Percentiles rank a stretch among this genome's conserved stretches.
phyloP scores from a whole-genome alignment of 2,329 filamentous ascomycete species.

The Diaporthe vexans region DNA sequence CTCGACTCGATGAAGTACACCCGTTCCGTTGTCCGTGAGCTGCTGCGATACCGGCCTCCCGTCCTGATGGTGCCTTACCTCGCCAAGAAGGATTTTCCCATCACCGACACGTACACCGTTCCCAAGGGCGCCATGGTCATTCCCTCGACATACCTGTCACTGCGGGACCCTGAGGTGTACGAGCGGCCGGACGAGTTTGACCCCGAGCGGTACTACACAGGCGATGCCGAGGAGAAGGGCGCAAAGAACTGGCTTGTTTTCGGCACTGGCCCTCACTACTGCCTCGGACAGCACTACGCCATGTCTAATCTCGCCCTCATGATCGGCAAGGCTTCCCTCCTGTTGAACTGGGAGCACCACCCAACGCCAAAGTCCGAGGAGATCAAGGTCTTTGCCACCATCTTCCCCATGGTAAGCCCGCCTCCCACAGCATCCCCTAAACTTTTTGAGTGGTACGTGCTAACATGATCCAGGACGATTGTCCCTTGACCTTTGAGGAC shows the following conservation, averaged over 20 bases:
- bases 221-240: conserved; percentile 86
- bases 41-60: conserved; percentile 92
- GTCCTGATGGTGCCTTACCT: conserved; percentile 98
- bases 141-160: conserved; percentile 89
- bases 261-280: conserved; percentile 96
- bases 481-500: conserved; percentile 79
- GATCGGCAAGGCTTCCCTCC: conserved; percentile 89
- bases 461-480: conserved; percentile 76
- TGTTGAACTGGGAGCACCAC: conserved; percentile 91
- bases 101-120: conserved; percentile 89
- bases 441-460: not conserved
- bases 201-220: conserved; percentile 91
- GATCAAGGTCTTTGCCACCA: conserved; percentile 98
- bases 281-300: conserved; percentile 92
- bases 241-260: conserved; percentile 98
- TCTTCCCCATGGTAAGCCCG: conserved; percentile 89
- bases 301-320: conserved; percentile 89
- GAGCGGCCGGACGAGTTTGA: conserved; percentile 89
- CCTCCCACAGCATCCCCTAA: no score
- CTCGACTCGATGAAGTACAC: conserved; percentile 93
- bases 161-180: conserved; percentile 94
- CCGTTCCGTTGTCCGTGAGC: conserved; percentile 90
- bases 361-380: conserved; percentile 87
- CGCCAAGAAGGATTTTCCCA: conserved; percentile 94
- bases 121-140: conserved; percentile 97